Percentiles rank a stretch among this genome's conserved stretches.
phyloP scores from a whole-genome alignment of 164 flowering plant species.

The Magnolia sinica region DNA sequence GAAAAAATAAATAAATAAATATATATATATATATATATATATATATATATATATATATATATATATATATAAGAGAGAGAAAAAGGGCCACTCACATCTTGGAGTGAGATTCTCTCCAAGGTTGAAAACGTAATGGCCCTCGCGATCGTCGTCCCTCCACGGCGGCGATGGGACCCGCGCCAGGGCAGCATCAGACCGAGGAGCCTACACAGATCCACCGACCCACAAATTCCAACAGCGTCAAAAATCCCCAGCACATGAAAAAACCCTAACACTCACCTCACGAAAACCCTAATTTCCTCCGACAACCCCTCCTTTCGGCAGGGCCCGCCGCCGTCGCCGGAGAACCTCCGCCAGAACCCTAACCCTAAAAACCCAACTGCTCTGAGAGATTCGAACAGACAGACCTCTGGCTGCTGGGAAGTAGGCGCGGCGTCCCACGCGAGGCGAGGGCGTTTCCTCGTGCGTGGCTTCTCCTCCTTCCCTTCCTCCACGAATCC shows the following conservation, averaged over 20 bases:
- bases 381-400: not conserved
- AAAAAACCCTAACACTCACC: conserved; percentile 17
- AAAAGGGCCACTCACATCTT: conserved; percentile 52
- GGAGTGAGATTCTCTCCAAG: conserved; percentile 83
- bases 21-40: too few species aligned
- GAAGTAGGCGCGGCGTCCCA: conserved; percentile 56
- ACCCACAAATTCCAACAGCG: conserved; percentile 14
- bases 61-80: not conserved
- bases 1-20: not conserved
- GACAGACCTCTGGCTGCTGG: conserved; percentile 39
- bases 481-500: conserved; percentile 1
- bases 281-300: conserved; percentile 1
- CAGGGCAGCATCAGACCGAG: conserved; percentile 11
- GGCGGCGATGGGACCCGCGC: conserved; percentile 57
- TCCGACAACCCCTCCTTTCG: not conserved
- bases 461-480: conserved; percentile 15
- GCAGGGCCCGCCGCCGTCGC: conserved; percentile 1
- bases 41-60: too few species aligned
- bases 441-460: conserved; percentile 59
- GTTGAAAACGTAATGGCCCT: conserved; percentile 75
- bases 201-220: conserved; percentile 34
- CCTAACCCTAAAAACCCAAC: conserved; percentile 21
- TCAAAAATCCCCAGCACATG: conserved; percentile 20
- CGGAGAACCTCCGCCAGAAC: not conserved
- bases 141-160: conserved; percentile 68